Percentiles rank a stretch among this genome's conserved stretches.
phyloP scores from a whole-genome alignment of 1,284 basidiomycete genomes.

The Phellopilus nigrolimitatus region DNA sequence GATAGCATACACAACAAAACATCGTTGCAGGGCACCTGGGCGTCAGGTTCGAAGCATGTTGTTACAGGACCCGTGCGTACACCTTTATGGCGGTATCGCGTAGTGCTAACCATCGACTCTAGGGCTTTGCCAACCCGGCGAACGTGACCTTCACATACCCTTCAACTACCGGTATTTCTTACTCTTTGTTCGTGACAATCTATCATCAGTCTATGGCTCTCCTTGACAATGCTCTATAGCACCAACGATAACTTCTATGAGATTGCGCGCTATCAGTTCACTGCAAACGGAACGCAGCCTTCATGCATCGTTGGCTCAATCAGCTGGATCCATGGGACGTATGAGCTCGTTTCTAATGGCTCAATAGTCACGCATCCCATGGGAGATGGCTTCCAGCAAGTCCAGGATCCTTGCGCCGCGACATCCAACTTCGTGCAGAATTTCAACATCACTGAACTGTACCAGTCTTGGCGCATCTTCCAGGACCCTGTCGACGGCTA shows the following conservation, averaged over 20 bases:
- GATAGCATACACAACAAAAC: conserved; percentile 54
- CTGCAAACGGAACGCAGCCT: conserved; percentile 71
- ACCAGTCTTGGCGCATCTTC: conserved; percentile 55
- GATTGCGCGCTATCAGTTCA: conserved; percentile 83
- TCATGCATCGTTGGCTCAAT: conserved; percentile 81
- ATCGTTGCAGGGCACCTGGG: conserved; percentile 77
- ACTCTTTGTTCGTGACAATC: conserved; percentile 69
- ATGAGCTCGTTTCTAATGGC: conserved; percentile 63
- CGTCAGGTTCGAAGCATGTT: conserved; percentile 70
- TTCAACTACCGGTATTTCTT: conserved; percentile 75
- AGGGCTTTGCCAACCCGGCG: conserved; percentile 82
- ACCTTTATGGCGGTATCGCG: background rate
- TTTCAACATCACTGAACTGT: conserved; percentile 69
- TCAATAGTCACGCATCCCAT: conserved; percentile 70
- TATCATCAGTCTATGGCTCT: conserved; percentile 5
- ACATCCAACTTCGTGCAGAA: conserved; percentile 78
- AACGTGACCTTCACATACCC: conserved; percentile 82
- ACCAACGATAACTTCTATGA: conserved; percentile 76
- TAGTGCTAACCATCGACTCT: conserved; percentile 11
- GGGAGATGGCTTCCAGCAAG: conserved; percentile 84
- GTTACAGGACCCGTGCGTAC: conserved; percentile 76
- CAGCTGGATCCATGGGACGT: conserved; percentile 83
- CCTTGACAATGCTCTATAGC: conserved; percentile 10
- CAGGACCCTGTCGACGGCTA: conserved; percentile 46
- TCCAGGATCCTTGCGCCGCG: conserved; percentile 87